Conservation (phyloP, 2,329 filamentous ascomycete species). For the Gyromitra esculenta region DNA sequence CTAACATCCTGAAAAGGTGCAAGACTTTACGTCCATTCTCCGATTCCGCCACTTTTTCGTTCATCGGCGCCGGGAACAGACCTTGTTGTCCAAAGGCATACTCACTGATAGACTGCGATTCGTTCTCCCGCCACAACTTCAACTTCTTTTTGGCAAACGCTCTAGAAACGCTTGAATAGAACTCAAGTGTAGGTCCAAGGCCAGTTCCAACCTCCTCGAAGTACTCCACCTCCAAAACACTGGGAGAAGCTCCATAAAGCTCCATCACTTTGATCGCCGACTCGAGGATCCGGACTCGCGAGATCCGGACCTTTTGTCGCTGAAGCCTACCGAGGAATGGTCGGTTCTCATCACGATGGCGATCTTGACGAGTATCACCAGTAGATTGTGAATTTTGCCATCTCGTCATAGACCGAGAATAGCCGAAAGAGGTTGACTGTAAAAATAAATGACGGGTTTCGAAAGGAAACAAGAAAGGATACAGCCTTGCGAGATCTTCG, state of each 20-base stretch:
- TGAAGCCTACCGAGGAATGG: constrained; percentile 91
- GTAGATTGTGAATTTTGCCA: constrained; percentile 92
- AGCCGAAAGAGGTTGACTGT: constrained; percentile 97
- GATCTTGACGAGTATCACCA: constrained; percentile 81
- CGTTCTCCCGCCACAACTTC: constrained; percentile 94
- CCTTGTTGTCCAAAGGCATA: constrained; percentile 86
- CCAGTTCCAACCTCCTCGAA: constrained; percentile 98
- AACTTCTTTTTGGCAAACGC: constrained; percentile 98
- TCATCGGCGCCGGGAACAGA: constrained; percentile 91
- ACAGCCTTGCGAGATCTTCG: constrained; percentile 89
- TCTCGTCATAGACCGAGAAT: constrained; percentile 94
- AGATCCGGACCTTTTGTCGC: constrained; percentile 97
- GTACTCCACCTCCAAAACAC: constrained; percentile 95
- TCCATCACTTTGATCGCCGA: constrained; percentile 99
- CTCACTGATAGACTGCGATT: constrained; percentile 75
- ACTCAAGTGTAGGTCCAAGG: constrained; percentile 92
- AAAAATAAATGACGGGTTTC: constrained; percentile 96
- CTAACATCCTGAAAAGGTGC: constrained; percentile 89
- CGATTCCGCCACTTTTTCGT: constrained; percentile 75
- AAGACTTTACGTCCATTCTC: constrained; percentile 88
- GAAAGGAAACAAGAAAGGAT: constrained; percentile 97
- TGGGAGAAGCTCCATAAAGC: constrained; percentile 94
- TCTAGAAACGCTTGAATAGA: constrained; percentile 96
- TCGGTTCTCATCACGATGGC: constrained; percentile 79
- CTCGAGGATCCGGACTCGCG: constrained; percentile 90